Evolutionary conservation across 768 basidiomycete species (phyloP).

Genomic region (Chalciporus pseudorubinellus): DNA sequence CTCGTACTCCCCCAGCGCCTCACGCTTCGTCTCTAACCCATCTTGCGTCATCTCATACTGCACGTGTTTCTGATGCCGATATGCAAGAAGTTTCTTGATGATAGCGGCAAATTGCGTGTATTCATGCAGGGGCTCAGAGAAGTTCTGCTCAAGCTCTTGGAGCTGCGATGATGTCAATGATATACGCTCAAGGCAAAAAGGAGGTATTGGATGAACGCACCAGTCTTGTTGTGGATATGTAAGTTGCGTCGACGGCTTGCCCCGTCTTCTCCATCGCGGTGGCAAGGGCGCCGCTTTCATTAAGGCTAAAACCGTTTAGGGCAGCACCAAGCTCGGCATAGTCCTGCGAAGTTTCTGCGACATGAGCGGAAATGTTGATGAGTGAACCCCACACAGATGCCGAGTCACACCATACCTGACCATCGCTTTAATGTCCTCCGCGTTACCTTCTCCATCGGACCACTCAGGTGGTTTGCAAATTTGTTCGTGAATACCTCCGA

Average conservation of each 20-base stretch:
- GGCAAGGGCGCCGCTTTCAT: constrained; percentile 72
- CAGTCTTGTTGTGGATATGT: constrained; percentile 86
- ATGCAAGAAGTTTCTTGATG: constrained; percentile 91
- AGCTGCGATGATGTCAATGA: constrained; percentile 48
- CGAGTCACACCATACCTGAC: constrained; percentile 60
- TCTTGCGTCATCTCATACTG: constrained; percentile 98
- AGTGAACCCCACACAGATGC: constrained; percentile 1
- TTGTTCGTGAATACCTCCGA: constrained; percentile 95
- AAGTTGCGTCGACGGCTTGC: constrained; percentile 92
- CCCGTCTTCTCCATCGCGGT: constrained; percentile 93
- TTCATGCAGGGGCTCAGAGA: constrained; percentile 94
- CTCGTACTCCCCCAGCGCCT: constrained; percentile 84
- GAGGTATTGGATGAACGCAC: constrained; percentile 45
- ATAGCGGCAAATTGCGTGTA: constrained; percentile 93
- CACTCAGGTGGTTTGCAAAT: constrained; percentile 87
- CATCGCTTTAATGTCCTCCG: constrained; percentile 90
- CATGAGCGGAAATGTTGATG: constrained; percentile 3
- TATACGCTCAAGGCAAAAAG: background rate
- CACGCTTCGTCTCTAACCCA: constrained; percentile 76
- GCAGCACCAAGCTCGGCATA: constrained; percentile 89
- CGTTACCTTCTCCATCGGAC: constrained; percentile 96
- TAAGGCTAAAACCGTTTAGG: constrained; percentile 90
- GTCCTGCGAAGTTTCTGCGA: constrained; percentile 75
- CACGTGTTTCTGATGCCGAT: constrained; percentile 96
- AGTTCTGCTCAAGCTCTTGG: constrained; percentile 91